Evolutionary conservation across 2,329 filamentous ascomycete genomes (phyloP).

Genomic region (Pyrenophora graminea): DNA sequence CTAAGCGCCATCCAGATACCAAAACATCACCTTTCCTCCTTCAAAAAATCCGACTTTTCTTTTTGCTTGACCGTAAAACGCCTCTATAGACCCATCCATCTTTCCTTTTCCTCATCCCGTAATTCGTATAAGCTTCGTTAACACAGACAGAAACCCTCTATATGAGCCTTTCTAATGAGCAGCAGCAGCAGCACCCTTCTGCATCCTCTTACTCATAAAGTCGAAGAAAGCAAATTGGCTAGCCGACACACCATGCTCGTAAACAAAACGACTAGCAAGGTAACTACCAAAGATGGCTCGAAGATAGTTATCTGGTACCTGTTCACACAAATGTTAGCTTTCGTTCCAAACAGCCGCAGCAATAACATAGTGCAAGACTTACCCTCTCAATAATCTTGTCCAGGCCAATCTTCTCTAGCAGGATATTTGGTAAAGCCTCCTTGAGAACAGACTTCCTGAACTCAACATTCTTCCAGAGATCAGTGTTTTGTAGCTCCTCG

Average conservation of each 20-base stretch:
- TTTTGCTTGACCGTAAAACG: constrained; percentile 8
- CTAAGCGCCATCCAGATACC: constrained; percentile 11
- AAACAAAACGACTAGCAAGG: constrained; percentile 92
- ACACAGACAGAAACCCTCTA: too few species aligned
- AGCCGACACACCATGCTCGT: constrained; percentile 88
- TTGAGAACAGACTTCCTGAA: constrained; percentile 77
- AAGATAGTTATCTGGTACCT: constrained; percentile 89
- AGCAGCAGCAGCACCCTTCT: constrained; percentile 26
- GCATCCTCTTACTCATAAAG: constrained; percentile 65
- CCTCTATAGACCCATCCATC: background rate
- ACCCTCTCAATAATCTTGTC: constrained; percentile 83
- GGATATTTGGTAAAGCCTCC: constrained; percentile 82
- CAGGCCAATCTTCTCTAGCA: constrained; percentile 87
- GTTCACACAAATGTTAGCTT: too few species aligned
- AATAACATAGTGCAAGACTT: constrained; percentile 37
- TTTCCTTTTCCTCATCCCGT: background rate
- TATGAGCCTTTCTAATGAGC: constrained; percentile 6
- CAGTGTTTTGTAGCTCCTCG: constrained; percentile 91
- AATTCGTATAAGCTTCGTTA: background rate
- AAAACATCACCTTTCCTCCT: background rate
- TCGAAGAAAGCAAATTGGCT: constrained; percentile 99
- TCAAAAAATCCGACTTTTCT: constrained; percentile 2
- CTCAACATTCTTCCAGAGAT: constrained; percentile 82
- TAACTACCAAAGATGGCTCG: constrained; percentile 95
- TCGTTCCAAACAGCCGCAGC: too few species aligned